These are phyloP conservation scores for Opeltia flavorubescens DNA, from an alignment of 495 filamentous ascomycete species.

Conservation along the genomic window DNA sequence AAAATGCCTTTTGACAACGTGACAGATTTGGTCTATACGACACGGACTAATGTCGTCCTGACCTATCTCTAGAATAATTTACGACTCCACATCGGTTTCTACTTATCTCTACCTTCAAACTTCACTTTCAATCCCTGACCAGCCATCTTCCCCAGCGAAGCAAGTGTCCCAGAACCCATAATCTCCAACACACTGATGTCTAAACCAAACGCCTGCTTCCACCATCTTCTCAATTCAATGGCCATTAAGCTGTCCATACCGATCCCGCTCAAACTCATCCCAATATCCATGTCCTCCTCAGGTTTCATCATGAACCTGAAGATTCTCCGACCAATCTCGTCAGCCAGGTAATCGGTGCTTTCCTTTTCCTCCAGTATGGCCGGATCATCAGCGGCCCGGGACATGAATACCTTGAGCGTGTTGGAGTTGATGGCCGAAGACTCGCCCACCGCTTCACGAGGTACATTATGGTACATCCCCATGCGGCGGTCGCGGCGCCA, in stretches of 20 bases:
- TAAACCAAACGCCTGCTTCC: constrained; percentile 30
- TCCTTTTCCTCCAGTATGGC: constrained; percentile 12
- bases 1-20: too few species aligned
- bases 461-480: constrained; percentile 23
- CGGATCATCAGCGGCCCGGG: constrained; percentile 1
- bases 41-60: too few species aligned
- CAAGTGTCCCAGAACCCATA: constrained; percentile 10
- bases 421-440: constrained; percentile 6
- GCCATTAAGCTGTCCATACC: constrained; percentile 27
- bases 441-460: not conserved
- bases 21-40: too few species aligned
- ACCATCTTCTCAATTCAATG: constrained; percentile 26
- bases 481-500: constrained; percentile 27
- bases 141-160: constrained; percentile 17
- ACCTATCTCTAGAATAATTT: too few species aligned
- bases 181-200: constrained; percentile 29
- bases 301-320: constrained; percentile 19
- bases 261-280: constrained; percentile 17
- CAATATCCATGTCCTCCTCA: constrained; percentile 19
- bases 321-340: constrained; percentile 22
- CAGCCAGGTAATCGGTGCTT: constrained; percentile 17
- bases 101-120: constrained; percentile 3
- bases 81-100: too few species aligned
- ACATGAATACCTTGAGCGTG: constrained; percentile 16
- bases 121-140: constrained; percentile 3